phyloP scores from a whole-genome alignment of 2,329 filamentous ascomycete species.

The Talaromyces sp. region DNA sequence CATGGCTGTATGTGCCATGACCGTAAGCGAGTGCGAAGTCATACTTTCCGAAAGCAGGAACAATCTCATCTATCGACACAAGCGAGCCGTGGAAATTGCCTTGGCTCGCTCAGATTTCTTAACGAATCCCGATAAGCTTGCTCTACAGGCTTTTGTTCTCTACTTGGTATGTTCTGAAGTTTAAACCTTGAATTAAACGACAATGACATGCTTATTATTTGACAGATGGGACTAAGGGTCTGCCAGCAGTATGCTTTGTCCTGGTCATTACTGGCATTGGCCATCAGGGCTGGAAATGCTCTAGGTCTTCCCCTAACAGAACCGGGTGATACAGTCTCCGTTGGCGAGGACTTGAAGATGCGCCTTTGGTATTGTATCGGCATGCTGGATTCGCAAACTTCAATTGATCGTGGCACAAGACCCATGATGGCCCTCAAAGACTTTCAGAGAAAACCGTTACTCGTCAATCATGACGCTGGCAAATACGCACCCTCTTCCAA shows the following conservation, averaged over 20 bases:
- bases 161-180: background rate
- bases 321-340: background rate
- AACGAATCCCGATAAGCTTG: constrained; percentile 2
- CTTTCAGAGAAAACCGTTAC: constrained; percentile 1
- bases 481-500: background rate
- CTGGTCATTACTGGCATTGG: constrained; percentile 2
- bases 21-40: background rate
- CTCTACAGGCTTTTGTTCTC: background rate
- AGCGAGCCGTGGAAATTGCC: background rate
- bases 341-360: background rate
- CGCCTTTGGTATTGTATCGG: constrained; percentile 7
- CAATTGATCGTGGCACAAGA: constrained; percentile 3
- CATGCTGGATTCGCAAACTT: constrained; percentile 3
- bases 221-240: constrained; percentile 2
- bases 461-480: background rate
- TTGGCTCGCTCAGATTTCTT: background rate
- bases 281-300: background rate
- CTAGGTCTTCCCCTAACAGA: background rate
- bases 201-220: background rate
- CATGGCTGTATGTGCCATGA: constrained; percentile 4
- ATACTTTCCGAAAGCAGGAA: constrained; percentile 3
- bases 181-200: background rate
- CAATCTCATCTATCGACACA: background rate
- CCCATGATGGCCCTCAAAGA: constrained; percentile 3
- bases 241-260: constrained; percentile 1